Evolutionary conservation across 108 stramenopile genomes (phyloP).

Genomic region (Chaetoceros tenuissimus): DNA sequence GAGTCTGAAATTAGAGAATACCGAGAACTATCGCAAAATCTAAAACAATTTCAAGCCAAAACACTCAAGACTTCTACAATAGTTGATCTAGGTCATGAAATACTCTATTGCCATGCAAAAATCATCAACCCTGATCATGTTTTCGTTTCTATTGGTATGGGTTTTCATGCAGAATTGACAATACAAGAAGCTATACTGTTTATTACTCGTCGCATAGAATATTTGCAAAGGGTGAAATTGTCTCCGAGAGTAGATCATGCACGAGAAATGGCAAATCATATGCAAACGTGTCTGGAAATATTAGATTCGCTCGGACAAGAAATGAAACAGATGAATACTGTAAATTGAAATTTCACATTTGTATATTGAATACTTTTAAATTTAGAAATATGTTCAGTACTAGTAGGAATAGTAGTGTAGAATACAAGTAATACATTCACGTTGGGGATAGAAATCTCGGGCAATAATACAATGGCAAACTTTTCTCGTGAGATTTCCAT

Average conservation of each 20-base stretch:
- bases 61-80: not conserved
- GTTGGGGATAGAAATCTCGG: too few species aligned
- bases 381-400: too few species aligned
- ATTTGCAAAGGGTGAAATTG: constrained; percentile 27
- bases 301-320: constrained; percentile 17
- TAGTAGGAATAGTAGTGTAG: too few species aligned
- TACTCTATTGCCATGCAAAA: constrained; percentile 45
- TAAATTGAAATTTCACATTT: too few species aligned
- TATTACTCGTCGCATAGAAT: constrained; percentile 29
- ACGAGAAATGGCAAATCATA: constrained; percentile 20
- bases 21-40: too few species aligned
- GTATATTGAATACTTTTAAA: too few species aligned
- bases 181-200: constrained; percentile 44
- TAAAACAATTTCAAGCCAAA: too few species aligned
- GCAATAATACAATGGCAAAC: too few species aligned
- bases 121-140: constrained; percentile 24
- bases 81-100: constrained; percentile 43
- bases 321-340: not conserved
- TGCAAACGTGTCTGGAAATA: constrained; percentile 7
- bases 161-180: constrained; percentile 67
- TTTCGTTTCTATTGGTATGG: constrained; percentile 63
- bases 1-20: too few species aligned
- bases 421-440: too few species aligned
- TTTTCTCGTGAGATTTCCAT: too few species aligned
- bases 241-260: constrained; percentile 21